phyloP scores from a whole-genome alignment of 192 early-diverging fungal genomes.

The Coemansia javaensis region DNA sequence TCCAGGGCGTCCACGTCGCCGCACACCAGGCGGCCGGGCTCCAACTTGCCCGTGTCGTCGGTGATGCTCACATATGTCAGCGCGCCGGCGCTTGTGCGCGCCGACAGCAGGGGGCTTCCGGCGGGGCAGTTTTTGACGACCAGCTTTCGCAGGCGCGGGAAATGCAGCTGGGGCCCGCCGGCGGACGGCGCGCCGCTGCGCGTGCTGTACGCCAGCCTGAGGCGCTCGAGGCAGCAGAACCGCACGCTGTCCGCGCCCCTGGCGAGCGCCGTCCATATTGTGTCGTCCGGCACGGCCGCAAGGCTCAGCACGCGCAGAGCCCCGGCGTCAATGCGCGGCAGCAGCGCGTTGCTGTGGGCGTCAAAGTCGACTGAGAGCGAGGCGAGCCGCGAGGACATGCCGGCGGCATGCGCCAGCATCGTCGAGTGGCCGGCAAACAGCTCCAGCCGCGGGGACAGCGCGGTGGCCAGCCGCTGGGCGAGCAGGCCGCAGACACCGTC shows the following conservation, averaged over 20 bases:
- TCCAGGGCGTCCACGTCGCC: neutral
- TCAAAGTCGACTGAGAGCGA: neutral
- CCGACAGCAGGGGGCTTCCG: neutral
- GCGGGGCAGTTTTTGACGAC: neutral
- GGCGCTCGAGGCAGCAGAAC: neutral
- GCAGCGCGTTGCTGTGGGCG: neutral
- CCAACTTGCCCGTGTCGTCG: neutral
- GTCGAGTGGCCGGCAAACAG: neutral
- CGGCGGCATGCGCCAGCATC: neutral
- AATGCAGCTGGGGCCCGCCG: neutral
- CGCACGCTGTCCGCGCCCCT: neutral
- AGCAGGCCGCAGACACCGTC: neutral
- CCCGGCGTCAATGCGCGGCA: neutral
- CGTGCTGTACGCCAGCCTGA: neutral
- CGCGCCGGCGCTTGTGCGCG: neutral
- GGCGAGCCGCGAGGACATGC: neutral
- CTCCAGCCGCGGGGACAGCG: neutral
- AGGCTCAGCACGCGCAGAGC: neutral
- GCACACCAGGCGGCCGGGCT: neutral
- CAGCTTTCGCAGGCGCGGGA: neutral
- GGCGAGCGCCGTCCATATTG: neutral
- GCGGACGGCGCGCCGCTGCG: neutral
- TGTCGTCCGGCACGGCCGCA: neutral
- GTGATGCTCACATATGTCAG: neutral
- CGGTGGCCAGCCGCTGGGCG: neutral